Conservation (phyloP, 352 stramenopile genomes). For the Aphanomyces cochlioides region DNA sequence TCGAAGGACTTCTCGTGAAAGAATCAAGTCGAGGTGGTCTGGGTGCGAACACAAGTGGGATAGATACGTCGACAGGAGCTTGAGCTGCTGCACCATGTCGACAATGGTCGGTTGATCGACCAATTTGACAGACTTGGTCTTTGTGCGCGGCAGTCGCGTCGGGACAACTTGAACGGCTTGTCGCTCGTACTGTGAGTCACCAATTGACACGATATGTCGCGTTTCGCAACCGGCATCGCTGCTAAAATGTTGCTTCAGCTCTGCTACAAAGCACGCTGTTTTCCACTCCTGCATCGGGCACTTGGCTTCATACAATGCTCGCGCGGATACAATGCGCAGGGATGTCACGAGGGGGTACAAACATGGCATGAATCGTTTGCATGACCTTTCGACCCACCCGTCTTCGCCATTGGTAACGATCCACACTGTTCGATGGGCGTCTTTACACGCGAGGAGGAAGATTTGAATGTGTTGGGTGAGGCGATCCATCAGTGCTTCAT, state of each 20-base stretch:
- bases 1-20: slow-evolving; percentile 66
- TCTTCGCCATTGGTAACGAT: slow-evolving; percentile 70
- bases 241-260: slow-evolving; percentile 42
- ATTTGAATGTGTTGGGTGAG: slow-evolving; percentile 14
- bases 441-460: slow-evolving; percentile 21
- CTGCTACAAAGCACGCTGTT: slow-evolving; percentile 59
- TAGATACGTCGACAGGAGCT: slow-evolving; percentile 56
- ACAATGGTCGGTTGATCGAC: slow-evolving; percentile 69
- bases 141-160: slow-evolving; percentile 42
- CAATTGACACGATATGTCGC: slow-evolving; percentile 67
- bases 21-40: slow-evolving; percentile 64
- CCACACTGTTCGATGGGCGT: slow-evolving; percentile 17
- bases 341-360: slow-evolving; percentile 50
- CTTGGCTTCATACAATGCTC: slow-evolving; percentile 52
- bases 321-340: slow-evolving; percentile 65
- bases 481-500: neutral
- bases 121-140: slow-evolving; percentile 77
- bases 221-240: slow-evolving; percentile 31
- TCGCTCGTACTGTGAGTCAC: slow-evolving; percentile 68
- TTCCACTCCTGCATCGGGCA: slow-evolving; percentile 76
- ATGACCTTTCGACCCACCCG: slow-evolving; percentile 74
- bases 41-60: slow-evolving; percentile 57
- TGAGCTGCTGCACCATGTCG: slow-evolving; percentile 68
- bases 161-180: slow-evolving; percentile 67
- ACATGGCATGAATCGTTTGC: slow-evolving; percentile 61